Evolutionary conservation across 1,284 basidiomycete species (phyloP).

Genomic region (Malassezia nana): DNA sequence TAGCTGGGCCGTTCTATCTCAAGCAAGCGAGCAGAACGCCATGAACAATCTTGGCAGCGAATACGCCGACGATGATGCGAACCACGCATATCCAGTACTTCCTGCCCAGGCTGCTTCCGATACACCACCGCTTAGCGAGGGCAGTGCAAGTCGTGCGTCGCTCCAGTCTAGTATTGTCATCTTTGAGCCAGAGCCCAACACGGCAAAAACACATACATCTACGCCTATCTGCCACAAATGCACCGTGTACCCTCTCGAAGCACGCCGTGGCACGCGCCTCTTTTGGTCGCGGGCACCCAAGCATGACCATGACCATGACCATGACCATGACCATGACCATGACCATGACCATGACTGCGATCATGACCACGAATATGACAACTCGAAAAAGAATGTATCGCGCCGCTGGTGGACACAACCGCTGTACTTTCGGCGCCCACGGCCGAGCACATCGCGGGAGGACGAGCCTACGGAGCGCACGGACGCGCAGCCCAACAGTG

Average conservation of each 20-base stretch:
- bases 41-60: constrained; percentile 32
- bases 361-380: background rate
- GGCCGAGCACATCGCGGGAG: background rate
- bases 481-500: background rate
- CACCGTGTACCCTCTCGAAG: background rate
- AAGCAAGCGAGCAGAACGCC: constrained; percentile 22
- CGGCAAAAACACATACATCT: background rate
- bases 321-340: background rate
- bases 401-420: background rate
- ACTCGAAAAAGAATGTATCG: background rate
- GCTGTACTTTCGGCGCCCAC: background rate
- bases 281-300: background rate
- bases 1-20: constrained; percentile 45
- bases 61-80: constrained; percentile 27
- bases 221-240: background rate
- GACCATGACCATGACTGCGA: background rate
- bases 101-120: background rate
- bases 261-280: background rate
- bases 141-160: background rate
- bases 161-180: constrained; percentile 6
- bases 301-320: background rate
- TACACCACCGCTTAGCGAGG: background rate
- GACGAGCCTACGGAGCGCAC: background rate
- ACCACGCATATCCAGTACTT: background rate
- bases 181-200: constrained; percentile 12